phyloP scores from a whole-genome alignment of 805 yeast genomes.

The Metschnikowia anglica region DNA sequence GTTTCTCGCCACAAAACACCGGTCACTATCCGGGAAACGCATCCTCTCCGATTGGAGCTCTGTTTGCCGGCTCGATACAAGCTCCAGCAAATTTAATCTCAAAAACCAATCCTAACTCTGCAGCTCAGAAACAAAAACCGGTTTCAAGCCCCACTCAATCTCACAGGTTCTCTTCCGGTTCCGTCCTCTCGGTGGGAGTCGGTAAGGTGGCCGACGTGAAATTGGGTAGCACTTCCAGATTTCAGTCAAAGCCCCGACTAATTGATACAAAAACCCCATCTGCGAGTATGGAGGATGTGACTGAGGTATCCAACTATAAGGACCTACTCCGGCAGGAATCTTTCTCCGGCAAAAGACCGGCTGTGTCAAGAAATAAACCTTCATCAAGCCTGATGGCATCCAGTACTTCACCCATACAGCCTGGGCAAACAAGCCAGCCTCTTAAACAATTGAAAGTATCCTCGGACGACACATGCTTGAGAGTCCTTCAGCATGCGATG shows the following conservation, averaged over 20 bases:
- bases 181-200: conserved; percentile 41
- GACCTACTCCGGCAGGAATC: conserved; percentile 6
- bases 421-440: conserved; percentile 44
- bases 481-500: conserved; percentile 85
- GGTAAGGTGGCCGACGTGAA: conserved; percentile 35
- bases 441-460: conserved; percentile 81
- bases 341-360: conserved; percentile 2
- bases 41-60: conserved; percentile 4
- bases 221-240: conserved; percentile 8
- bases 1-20: conserved; percentile 3
- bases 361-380: conserved; percentile 9
- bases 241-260: conserved; percentile 17
- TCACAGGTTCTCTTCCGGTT: conserved; percentile 38
- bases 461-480: conserved; percentile 87
- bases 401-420: conserved; percentile 2
- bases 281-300: conserved; percentile 8
- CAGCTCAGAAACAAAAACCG: conserved; percentile 6
- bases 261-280: conserved; percentile 16
- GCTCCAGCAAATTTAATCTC: background rate
- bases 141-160: conserved; percentile 25
- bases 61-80: conserved; percentile 1
- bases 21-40: background rate
- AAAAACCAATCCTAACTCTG: conserved; percentile 4
- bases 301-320: conserved; percentile 4
- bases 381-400: conserved; percentile 15